Conservation (phyloP, 2,329 filamentous ascomycete genomes). For the Pseudogymnoascus sp. region DNA sequence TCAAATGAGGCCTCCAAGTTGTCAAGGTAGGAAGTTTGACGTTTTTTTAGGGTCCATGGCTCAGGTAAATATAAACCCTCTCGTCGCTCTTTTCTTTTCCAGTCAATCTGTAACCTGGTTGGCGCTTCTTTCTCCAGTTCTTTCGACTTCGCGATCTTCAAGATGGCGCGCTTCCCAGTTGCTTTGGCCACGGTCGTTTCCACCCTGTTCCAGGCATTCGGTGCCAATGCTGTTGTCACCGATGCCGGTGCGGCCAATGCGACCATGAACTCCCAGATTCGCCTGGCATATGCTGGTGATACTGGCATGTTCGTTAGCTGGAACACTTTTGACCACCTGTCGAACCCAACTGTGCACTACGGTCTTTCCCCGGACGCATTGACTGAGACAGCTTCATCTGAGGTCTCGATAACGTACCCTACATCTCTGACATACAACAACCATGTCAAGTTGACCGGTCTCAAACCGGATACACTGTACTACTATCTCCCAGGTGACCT, state of each 20-base stretch:
- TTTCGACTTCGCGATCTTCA: not conserved
- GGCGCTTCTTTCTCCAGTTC: not conserved
- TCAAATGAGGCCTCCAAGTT: not conserved
- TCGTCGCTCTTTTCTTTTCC: not conserved
- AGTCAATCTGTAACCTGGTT: not conserved
- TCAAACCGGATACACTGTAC: constrained; percentile 22
- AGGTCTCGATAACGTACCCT: constrained; percentile 26
- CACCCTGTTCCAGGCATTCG: not conserved
- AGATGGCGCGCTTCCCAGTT: not conserved
- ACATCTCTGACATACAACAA: constrained; percentile 30
- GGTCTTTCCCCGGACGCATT: constrained; percentile 22
- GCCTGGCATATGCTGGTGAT: constrained; percentile 14
- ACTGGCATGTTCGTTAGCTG: constrained; percentile 27
- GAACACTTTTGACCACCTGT: constrained; percentile 29
- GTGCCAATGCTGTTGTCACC: not conserved
- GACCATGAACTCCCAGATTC: constrained; percentile 12
- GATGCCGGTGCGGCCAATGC: not conserved
- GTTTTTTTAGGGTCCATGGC: not conserved
- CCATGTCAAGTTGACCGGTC: constrained; percentile 14
- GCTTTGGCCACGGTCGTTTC: not conserved
- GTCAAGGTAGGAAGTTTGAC: not conserved
- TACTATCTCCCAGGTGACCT: constrained; percentile 19
- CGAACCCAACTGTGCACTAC: constrained; percentile 26
- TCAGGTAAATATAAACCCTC: not conserved
- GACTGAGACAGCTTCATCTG: constrained; percentile 20